Evolutionary conservation across 2,329 filamentous ascomycete species (phyloP).

Genomic region (Ceratocystis variospora): DNA sequence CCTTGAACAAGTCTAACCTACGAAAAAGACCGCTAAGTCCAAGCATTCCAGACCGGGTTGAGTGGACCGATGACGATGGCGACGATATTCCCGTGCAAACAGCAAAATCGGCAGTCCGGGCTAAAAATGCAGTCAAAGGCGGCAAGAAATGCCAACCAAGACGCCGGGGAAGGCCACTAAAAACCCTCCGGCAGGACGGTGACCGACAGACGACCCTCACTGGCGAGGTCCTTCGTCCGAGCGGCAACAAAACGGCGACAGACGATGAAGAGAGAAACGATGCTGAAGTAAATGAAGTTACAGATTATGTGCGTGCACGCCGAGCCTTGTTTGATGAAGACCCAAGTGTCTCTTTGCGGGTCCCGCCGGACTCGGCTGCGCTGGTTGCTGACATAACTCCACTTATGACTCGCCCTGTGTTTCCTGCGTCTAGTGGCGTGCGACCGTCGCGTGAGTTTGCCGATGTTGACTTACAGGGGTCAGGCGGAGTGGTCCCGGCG

Average conservation of each 20-base stretch:
- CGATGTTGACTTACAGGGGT: constrained; percentile 61
- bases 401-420: constrained; percentile 49
- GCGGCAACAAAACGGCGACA: background rate
- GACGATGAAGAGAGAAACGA: background rate
- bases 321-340: constrained; percentile 53
- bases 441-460: constrained; percentile 56
- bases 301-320: constrained; percentile 59
- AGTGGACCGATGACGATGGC: constrained; percentile 14
- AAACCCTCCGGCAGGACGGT: background rate
- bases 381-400: constrained; percentile 51
- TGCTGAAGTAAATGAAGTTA: constrained; percentile 30
- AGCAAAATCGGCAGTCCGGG: background rate
- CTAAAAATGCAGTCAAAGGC: background rate
- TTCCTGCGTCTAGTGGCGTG: constrained; percentile 40
- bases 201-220: background rate
- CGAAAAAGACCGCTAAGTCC: background rate
- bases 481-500: constrained; percentile 70
- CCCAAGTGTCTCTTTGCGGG: constrained; percentile 50
- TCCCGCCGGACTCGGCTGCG: constrained; percentile 65
- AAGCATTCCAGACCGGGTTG: constrained; percentile 1
- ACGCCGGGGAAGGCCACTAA: background rate
- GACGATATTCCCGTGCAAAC: constrained; percentile 2
- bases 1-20: background rate
- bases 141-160: background rate
- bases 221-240: background rate